phyloP scores from a whole-genome alignment of 371 early-diverging fungal genomes.

The Circinella umbellata region DNA sequence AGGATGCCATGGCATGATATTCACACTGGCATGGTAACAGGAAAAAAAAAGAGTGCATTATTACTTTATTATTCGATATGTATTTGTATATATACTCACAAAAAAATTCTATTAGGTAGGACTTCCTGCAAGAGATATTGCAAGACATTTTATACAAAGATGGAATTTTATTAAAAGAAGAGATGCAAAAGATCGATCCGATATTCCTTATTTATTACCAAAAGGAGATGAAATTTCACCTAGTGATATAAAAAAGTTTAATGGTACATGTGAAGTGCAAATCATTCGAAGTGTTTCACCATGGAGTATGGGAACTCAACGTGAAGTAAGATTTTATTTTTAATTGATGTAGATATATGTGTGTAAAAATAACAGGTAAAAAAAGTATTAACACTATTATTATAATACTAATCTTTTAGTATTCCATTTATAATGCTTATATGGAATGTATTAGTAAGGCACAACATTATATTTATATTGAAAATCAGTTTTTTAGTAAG shows the following conservation, averaged over 20 bases:
- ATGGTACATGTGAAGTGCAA: slow-evolving; percentile 72
- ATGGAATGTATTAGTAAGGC: slow-evolving; percentile 75
- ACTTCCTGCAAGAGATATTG: slow-evolving; percentile 80
- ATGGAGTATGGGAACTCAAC: slow-evolving; percentile 69
- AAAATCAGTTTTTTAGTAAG: slow-evolving; percentile 94
- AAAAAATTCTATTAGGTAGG: slow-evolving; percentile 48
- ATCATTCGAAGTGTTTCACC: slow-evolving; percentile 69
- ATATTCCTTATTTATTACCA: slow-evolving; percentile 77
- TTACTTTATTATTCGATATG: background rate
- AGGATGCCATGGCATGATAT: slow-evolving; percentile 98
- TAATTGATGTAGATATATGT: no score
- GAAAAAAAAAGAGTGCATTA: background rate
- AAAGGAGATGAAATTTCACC: slow-evolving; percentile 76
- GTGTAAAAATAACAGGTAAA: no score
- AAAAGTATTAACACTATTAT: no score
- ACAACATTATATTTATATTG: slow-evolving; percentile 92
- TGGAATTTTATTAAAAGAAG: slow-evolving; percentile 88
- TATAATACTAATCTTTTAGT: slow-evolving; percentile 31
- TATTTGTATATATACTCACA: background rate
- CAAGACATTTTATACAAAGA: slow-evolving; percentile 89
- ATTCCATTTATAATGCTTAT: slow-evolving; percentile 87
- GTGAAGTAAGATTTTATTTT: slow-evolving; percentile 46
- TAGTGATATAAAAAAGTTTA: slow-evolving; percentile 68
- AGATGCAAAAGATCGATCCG: slow-evolving; percentile 58
- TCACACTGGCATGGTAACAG: slow-evolving; percentile 62